A percentile compares a stretch with the other conserved stretches of the same genome.
Conservation (phyloP, 1,139 yeast genomes). For the Entelexis paramagnoliae region DNA sequence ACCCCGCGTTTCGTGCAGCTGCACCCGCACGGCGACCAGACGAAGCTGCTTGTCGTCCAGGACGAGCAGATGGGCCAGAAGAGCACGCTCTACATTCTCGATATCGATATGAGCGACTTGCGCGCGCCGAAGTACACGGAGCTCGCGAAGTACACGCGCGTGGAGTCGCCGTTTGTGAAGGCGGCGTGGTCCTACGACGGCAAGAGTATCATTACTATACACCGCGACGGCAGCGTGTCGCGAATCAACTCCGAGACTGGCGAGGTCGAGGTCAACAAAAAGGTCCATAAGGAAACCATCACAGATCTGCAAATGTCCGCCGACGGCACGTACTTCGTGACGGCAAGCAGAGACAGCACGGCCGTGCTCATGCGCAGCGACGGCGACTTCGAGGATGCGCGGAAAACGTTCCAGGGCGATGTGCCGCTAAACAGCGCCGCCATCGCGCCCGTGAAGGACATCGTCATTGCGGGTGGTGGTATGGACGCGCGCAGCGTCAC, state of each 20-base stretch:
- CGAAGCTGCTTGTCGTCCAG: constrained; percentile 58
- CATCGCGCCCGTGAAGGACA: constrained; percentile 84
- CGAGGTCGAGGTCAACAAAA: constrained; percentile 47
- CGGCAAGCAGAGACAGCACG: constrained; percentile 85
- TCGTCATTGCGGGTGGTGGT: constrained; percentile 95
- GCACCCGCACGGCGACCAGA: constrained; percentile 52
- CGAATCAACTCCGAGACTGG: constrained; percentile 74
- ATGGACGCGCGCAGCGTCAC: constrained; percentile 98
- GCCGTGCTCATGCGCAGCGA: constrained; percentile 76
- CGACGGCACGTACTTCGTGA: constrained; percentile 81
- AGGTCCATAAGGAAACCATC: constrained; percentile 62
- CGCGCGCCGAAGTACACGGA: constrained; percentile 34
- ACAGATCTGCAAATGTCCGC: constrained; percentile 86
- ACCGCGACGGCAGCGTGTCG: constrained; percentile 73
- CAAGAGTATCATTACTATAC: constrained; percentile 71
- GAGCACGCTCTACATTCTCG: constrained; percentile 65
- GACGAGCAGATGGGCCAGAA: constrained; percentile 89
- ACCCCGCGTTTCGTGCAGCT: constrained; percentile 89
- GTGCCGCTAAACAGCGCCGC: constrained; percentile 96
- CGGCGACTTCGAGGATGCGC: constrained; percentile 43
- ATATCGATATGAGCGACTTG: constrained; percentile 42
- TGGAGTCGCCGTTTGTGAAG: constrained; percentile 62
- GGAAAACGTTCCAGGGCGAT: constrained; percentile 75
- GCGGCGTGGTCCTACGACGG: constrained; percentile 84
- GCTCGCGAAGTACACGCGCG: constrained; percentile 43